These are phyloP conservation scores for Fusarium sp. DNA, from an alignment of 2,329 filamentous ascomycete species.

Conservation along the genomic window DNA sequence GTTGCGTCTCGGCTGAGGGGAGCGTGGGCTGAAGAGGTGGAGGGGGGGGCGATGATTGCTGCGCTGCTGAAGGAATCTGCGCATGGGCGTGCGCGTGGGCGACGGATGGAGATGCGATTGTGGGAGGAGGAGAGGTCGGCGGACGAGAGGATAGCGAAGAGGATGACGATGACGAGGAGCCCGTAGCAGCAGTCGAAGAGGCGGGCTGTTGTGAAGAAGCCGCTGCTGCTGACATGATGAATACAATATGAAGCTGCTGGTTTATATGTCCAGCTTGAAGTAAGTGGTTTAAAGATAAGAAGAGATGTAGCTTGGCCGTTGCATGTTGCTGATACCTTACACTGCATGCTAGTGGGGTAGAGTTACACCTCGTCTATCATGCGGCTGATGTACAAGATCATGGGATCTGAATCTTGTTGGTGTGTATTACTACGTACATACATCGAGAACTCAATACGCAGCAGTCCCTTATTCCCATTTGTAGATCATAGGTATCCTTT, in stretches of 20 bases:
- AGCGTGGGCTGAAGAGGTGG: slow-evolving; percentile 51
- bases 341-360: slow-evolving; percentile 37
- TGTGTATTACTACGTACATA: background rate
- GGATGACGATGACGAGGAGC: slow-evolving; percentile 36
- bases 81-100: slow-evolving; percentile 37
- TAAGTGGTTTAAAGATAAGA: slow-evolving; percentile 6
- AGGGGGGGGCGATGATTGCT: slow-evolving; percentile 28
- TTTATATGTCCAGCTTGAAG: background rate
- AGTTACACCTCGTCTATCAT: slow-evolving; percentile 33
- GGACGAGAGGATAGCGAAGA: slow-evolving; percentile 39
- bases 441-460: background rate
- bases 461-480: background rate
- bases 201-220: slow-evolving; percentile 24
- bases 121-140: slow-evolving; percentile 43
- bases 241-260: background rate
- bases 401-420: slow-evolving; percentile 19
- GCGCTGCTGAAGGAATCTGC: slow-evolving; percentile 20
- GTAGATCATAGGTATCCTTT: background rate
- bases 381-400: slow-evolving; percentile 34
- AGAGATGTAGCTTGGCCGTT: slow-evolving; percentile 24
- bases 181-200: slow-evolving; percentile 16
- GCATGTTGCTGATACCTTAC: slow-evolving; percentile 29
- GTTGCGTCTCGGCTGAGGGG: slow-evolving; percentile 57
- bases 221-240: slow-evolving; percentile 24
- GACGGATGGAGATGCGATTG: slow-evolving; percentile 40